phyloP scores from a whole-genome alignment of 192 early-diverging fungal species.

The Podila epicladia region DNA sequence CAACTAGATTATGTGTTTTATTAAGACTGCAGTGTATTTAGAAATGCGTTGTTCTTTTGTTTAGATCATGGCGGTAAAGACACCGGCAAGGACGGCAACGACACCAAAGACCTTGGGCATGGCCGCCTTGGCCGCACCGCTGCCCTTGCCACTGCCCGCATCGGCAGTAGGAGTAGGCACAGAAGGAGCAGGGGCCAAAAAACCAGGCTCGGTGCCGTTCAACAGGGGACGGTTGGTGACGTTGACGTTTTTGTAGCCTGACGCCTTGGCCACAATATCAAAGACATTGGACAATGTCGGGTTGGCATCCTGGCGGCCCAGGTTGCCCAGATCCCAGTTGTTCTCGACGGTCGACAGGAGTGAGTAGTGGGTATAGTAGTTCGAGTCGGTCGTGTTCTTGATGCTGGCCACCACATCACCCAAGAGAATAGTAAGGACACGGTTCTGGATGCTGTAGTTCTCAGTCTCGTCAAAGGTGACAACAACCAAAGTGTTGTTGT shows the following conservation, averaged over 20 bases:
- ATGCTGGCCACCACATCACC: constrained; percentile 49
- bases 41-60: too few species aligned
- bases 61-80: too few species aligned
- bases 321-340: constrained; percentile 71
- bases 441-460: constrained; percentile 43
- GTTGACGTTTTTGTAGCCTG: constrained; percentile 49
- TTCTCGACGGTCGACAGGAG: constrained; percentile 68
- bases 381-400: constrained; percentile 59
- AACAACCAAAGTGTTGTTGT: constrained; percentile 53
- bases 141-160: too few species aligned
- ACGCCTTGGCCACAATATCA: constrained; percentile 38
- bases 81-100: neutral
- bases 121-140: neutral
- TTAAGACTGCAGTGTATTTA: too few species aligned
- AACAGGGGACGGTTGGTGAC: constrained; percentile 45
- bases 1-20: too few species aligned
- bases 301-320: constrained; percentile 66
- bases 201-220: constrained; percentile 51
- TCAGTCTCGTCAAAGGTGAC: constrained; percentile 54
- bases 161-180: neutral
- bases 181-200: constrained; percentile 23
- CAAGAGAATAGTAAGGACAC: constrained; percentile 53
- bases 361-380: constrained; percentile 74
- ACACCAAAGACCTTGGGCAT: constrained; percentile 3
- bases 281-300: constrained; percentile 59